A percentile compares a stretch with the other conserved stretches of the same genome.
Evolutionary conservation across 1,284 basidiomycete species (phyloP).

Genomic region (Mrakiaceae sp.): DNA sequence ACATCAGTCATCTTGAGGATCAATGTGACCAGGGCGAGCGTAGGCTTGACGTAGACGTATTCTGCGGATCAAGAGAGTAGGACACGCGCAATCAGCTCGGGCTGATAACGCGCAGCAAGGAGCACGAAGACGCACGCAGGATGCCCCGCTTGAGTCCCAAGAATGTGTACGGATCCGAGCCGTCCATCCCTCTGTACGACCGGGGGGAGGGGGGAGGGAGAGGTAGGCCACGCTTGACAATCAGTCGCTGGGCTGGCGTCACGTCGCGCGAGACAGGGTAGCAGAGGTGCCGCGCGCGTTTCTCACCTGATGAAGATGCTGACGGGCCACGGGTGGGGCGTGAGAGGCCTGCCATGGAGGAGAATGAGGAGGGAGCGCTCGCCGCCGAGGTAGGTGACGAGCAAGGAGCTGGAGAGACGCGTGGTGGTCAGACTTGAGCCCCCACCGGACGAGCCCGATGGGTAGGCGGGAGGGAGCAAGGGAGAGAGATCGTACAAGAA

Average conservation of each 20-base stretch:
- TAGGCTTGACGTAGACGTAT: slow-evolving; percentile 93
- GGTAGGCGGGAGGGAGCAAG: neutral
- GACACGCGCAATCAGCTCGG: no score
- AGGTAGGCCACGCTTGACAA: slow-evolving; percentile 29
- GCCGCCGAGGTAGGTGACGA: slow-evolving; percentile 79
- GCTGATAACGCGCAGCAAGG: no score
- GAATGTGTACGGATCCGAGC: slow-evolving; percentile 87
- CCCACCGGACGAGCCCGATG: no score
- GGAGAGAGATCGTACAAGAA: slow-evolving; percentile 44
- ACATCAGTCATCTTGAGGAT: slow-evolving; percentile 67
- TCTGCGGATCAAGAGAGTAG: slow-evolving; percentile 42
- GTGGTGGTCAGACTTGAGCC: neutral
- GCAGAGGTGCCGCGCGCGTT: no score
- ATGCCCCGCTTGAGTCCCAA: slow-evolving; percentile 90
- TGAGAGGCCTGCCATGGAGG: slow-evolving; percentile 77
- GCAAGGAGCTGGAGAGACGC: slow-evolving; percentile 23
- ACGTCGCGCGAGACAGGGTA: no score
- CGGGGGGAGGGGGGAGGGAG: slow-evolving; percentile 50
- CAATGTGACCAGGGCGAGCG: slow-evolving; percentile 72
- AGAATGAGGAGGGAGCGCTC: slow-evolving; percentile 70
- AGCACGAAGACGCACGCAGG: slow-evolving; percentile 54
- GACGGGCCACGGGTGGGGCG: slow-evolving; percentile 73
- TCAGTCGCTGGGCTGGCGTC: no score
- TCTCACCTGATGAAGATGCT: slow-evolving; percentile 45
- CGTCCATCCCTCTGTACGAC: slow-evolving; percentile 60